Evolutionary conservation across 1,139 yeast genomes (phyloP), one percentile per base, ranked within the genome.

Genomic region (Saccharomyces pastorianus): DNA sequence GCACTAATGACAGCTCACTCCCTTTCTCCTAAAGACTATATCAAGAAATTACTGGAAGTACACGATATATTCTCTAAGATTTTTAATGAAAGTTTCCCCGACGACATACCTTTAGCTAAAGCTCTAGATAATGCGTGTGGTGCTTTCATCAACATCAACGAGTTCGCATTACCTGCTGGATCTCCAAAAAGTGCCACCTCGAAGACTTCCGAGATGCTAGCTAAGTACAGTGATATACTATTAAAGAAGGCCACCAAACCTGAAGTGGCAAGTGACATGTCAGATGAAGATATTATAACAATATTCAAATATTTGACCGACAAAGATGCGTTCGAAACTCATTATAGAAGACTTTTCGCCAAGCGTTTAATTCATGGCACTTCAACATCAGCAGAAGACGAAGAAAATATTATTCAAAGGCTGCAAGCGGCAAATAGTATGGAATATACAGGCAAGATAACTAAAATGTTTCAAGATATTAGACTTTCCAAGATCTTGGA

Each of bases 401-500:
- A 95, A 73, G 95, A 89, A 61, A 75, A 82, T 57, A 85, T 95
- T 62, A 88, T 95, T 57, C 89, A 90, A 65, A 82, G 88, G 65
- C 78, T 95, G 60, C 95, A 91, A 69, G 88, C 88, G 58, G 96
- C 88, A 59, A 91, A 95, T 71, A 91, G 96, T 23, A 79, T 85
- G 66, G 99, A 93, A 65, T 95, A 90, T 70, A 91, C 98, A 1
- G 85, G 90, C 56, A 93, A 90, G 69, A 87, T 95, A 73, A 89
- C 96, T 47, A 87, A 91, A 64, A 95, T 95, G 99, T 91, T 95
- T 71, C 88, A 88, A 67, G 99, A 95, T 71, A 89, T 95, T 78
- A 81, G 87, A 64, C 82, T 95, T 3, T 89, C 96, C 0, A 83
- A 82, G 58, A 95, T 89, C 58, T 77, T 93, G 69, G 89, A 86